phyloP scores from a whole-genome alignment of 139 green algal species.

The Chlamydomonas applanata region DNA sequence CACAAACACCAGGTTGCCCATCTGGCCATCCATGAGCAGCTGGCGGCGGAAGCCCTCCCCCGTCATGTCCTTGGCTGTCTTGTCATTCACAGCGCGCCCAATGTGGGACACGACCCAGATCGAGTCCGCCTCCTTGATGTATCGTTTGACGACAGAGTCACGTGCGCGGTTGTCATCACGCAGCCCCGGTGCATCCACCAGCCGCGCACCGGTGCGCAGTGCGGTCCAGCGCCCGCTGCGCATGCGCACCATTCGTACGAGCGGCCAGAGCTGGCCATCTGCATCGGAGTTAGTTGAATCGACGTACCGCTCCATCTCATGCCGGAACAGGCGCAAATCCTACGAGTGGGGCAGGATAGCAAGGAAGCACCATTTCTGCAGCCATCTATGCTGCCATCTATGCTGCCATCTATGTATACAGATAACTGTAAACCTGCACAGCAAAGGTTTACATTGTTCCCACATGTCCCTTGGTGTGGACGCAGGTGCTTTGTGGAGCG shows the following conservation, averaged over 20 bases:
- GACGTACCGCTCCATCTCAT: slow-evolving; percentile 29
- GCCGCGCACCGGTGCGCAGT: slow-evolving; percentile 26
- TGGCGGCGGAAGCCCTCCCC: slow-evolving; percentile 10
- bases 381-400: no score
- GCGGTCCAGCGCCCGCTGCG: slow-evolving; percentile 24
- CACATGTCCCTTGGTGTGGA: no score
- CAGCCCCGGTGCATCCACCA: slow-evolving; percentile 42
- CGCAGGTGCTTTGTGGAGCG: no score
- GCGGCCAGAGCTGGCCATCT: slow-evolving; percentile 28
- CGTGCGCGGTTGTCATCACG: slow-evolving; percentile 38
- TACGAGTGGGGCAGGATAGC: no score
- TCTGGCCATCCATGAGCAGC: slow-evolving; percentile 17
- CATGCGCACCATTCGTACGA: slow-evolving; percentile 32
- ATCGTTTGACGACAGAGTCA: slow-evolving; percentile 33
- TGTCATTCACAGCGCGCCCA: slow-evolving; percentile 38
- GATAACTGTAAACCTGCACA: no score
- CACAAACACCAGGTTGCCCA: slow-evolving; percentile 2
- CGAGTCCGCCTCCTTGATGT: slow-evolving; percentile 27
- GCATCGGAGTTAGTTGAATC: slow-evolving; percentile 26
- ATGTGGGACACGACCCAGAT: slow-evolving; percentile 44
- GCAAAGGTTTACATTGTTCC: no score
- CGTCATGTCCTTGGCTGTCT: slow-evolving; percentile 36
- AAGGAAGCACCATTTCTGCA: no score
- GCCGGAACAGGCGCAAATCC: neutral
- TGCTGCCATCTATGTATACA: no score